Percentiles rank a stretch among this genome's conserved stretches.
Conservation (phyloP, 2,329 filamentous ascomycete species). For the Phialocephala subalpina region DNA sequence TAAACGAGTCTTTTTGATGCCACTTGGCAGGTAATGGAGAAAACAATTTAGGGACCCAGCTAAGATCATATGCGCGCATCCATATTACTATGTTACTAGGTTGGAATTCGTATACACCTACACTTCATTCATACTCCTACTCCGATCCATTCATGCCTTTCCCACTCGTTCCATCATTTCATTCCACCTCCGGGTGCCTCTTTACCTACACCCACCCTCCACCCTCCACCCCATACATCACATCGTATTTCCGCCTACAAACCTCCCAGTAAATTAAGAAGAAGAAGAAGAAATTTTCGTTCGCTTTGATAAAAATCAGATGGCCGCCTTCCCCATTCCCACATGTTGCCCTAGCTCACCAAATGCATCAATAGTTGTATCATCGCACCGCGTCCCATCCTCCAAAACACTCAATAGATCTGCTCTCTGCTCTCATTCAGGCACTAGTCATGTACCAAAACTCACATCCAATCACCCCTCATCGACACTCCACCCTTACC, state of each 20-base stretch:
- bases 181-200: neutral
- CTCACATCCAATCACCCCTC: neutral
- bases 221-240: neutral
- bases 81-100: too few relatives aligned
- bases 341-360: neutral
- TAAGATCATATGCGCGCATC: too few relatives aligned
- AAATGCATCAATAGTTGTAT: neutral
- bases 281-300: neutral
- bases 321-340: neutral
- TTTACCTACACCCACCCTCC: too few relatives aligned
- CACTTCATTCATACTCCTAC: too few relatives aligned
- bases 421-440: neutral
- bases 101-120: too few relatives aligned
- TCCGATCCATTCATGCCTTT: too few relatives aligned
- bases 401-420: neutral
- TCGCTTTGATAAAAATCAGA: neutral
- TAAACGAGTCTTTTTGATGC: too few relatives aligned
- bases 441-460: neutral
- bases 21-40: too few relatives aligned
- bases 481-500: neutral
- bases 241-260: neutral
- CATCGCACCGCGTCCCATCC: neutral
- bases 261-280: neutral
- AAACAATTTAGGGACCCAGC: too few relatives aligned
- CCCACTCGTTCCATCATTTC: neutral